Evolutionary conservation across 2,329 filamentous ascomycete species (phyloP).

Genomic region (Acrocalymma vagum): DNA sequence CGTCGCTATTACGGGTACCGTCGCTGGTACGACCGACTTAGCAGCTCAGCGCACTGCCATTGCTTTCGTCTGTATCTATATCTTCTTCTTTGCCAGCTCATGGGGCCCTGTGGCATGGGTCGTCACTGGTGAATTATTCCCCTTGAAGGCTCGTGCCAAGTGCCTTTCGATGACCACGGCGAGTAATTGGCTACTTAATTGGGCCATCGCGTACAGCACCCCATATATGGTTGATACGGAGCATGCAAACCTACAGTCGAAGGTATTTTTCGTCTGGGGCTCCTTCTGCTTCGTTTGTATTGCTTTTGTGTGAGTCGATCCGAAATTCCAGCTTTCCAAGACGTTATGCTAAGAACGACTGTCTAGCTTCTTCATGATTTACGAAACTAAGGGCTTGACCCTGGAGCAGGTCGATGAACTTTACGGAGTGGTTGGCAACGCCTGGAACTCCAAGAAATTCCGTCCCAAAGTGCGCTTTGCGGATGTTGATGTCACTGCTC

Average conservation of each 20-base stretch:
- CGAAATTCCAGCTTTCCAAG: neutral
- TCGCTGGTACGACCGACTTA: conserved; percentile 24
- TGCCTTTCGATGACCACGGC: conserved; percentile 60
- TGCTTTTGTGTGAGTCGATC: conserved; percentile 64
- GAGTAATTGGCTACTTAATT: conserved; percentile 60
- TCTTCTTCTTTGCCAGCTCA: conserved; percentile 79
- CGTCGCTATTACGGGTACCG: conserved; percentile 42
- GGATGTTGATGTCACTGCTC: too few relatives aligned
- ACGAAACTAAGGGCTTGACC: conserved; percentile 77
- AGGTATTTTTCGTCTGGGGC: conserved; percentile 63
- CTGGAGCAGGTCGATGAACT: conserved; percentile 81
- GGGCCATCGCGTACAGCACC: conserved; percentile 76
- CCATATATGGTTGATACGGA: conserved; percentile 78
- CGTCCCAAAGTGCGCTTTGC: conserved; percentile 56
- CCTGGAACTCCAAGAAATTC: conserved; percentile 74
- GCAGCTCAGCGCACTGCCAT: conserved; percentile 43
- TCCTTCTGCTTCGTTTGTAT: conserved; percentile 58
- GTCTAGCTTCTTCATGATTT: conserved; percentile 70
- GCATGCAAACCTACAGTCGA: conserved; percentile 68
- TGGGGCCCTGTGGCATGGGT: conserved; percentile 80
- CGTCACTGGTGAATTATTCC: conserved; percentile 48
- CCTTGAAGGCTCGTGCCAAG: conserved; percentile 53
- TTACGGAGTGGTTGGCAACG: conserved; percentile 74
- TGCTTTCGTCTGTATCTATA: conserved; percentile 67
- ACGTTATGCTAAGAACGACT: neutral